Base-by-base conservation (phyloP, 768 basidiomycete species). In the Naematelia aurantialba region DNA sequence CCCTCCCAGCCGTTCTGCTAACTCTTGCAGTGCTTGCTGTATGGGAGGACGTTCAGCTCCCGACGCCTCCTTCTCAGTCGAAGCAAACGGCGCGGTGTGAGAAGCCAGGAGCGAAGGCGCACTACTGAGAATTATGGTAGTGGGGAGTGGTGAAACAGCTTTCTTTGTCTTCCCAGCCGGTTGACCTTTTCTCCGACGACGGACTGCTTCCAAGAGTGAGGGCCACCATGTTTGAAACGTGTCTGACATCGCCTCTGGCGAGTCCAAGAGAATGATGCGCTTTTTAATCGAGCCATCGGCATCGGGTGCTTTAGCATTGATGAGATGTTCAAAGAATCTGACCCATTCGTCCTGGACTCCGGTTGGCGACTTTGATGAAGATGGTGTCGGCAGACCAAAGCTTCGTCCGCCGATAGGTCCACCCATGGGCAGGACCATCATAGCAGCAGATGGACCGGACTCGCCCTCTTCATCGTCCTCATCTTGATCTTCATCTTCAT, bases 61-160 rank as follows among this genome's bases (percentile, higher is more conserved):
- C 17, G 34, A 39, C n/a, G 52, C 13, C n/a, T 39, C 25, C 45
- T 24, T 19, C 24, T 47, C 39, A 11, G 19, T 17, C 42, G 17
- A 17, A 72, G 58, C 51, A 76, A 78, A 4, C 69, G 60, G 17
- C 79, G 76, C 5, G 10, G 34, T 52, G 27, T 82, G 76, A 61
- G 78, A 81, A 54, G 62, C 57, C 13, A 84, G 78, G n/a, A 91
- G 78, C 2, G 88, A 79, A 25, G 91, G 90, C 0, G 87, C 86
- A 68, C 89, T 85, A n/a, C 91, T 90, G 67, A 94, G 88, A 17
- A 96, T 81, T 48, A 96, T 89, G 5, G 86, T 84, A 66, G 87
- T 88, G 2, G 91, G 89, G 69, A 84, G 50, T 5, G 45, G 30
- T 1, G 58, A 34, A 4, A 25, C 44, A 10, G 22, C 30, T 13